Evolutionary conservation across 2,329 filamentous ascomycete species (phyloP), one percentile per base, ranked within the genome.

Genomic region (Nothomitra cinnamomea): DNA sequence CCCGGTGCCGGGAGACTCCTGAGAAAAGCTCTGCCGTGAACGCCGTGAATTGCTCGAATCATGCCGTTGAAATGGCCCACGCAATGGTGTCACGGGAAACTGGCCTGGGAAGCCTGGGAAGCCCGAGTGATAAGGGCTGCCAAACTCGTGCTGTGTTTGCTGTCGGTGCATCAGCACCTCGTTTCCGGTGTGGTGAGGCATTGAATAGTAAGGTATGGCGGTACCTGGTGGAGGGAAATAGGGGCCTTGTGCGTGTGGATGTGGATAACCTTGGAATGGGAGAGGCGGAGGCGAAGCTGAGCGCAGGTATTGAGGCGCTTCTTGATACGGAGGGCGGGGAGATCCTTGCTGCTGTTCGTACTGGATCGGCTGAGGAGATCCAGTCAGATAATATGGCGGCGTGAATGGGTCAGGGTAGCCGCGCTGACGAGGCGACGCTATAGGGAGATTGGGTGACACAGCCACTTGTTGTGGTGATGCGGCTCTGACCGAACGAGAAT

Each of bases 181-280:
- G 45, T 15, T 49, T 28, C 45, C 45, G 25, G 45, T 49, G 24
- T 49, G 45, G n/a, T 49, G 45, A 49, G 45, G 45, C 45, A 49
- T 49, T 32, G 45, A 24, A 32, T 49, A 49, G 28, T 49, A 49
- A n/a, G 45, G 45, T 22, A 49, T 24, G 12, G 45, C 45, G 25
- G 45, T 49, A 28, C 45, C 45, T 10, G 45, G 45, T 32, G 45
- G 45, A 49, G 45, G 45, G 25, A 35, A 35, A 19, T 28, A 49
- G 17, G 45, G 25, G 6, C 45, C 45, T 19, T 32, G 28, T 5
- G 28, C 28, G 28, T 32, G 28, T 32, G 24, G 45, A 35, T 24
- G 13, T 32, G 24, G 25, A 24, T 35, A 49, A 19, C 24, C 45
- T 35, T 15, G 45, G 25, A 35, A 32, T 4, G 28, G 28, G 28